A percentile compares a stretch with the other conserved stretches of the same genome.
Conservation (phyloP, 1,284 basidiomycete species). For the Moesziomyces globuligerus region DNA sequence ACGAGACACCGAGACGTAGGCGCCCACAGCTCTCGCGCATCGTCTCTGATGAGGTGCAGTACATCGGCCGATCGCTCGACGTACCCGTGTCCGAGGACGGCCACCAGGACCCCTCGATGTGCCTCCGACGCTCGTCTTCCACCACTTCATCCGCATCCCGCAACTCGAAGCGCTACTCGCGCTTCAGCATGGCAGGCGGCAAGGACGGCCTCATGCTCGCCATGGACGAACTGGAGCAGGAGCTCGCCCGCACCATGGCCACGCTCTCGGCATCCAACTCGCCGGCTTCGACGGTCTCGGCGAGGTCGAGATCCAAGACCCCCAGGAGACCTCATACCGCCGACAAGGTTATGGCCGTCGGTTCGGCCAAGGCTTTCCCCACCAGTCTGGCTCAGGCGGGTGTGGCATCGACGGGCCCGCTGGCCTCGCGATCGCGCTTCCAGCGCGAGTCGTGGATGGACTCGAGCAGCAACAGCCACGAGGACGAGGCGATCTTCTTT, state of each 20-base stretch:
- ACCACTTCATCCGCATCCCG: slow-evolving; percentile 1
- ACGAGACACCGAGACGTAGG: slow-evolving; percentile 12
- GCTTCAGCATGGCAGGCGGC: slow-evolving; percentile 23
- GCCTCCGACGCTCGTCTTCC: slow-evolving; percentile 1
- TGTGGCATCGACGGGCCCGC: background rate
- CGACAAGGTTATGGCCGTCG: slow-evolving; percentile 16
- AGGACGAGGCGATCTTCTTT: slow-evolving; percentile 5
- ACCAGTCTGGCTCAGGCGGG: background rate
- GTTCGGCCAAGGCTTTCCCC: slow-evolving; percentile 2
- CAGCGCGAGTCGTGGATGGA: slow-evolving; percentile 36
- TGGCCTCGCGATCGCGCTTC: slow-evolving; percentile 9
- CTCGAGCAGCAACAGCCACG: slow-evolving; percentile 9
- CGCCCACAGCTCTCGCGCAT: slow-evolving; percentile 13
- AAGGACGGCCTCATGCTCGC: slow-evolving; percentile 40
- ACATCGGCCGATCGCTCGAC: slow-evolving; percentile 37
- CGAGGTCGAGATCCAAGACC: slow-evolving; percentile 2
- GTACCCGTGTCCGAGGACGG: slow-evolving; percentile 31
- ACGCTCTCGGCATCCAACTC: slow-evolving; percentile 25
- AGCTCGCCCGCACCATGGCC: slow-evolving; percentile 37
- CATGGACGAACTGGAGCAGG: slow-evolving; percentile 40
- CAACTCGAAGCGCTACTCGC: slow-evolving; percentile 10
- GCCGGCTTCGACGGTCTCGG: slow-evolving; percentile 13
- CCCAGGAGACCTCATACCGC: slow-evolving; percentile 27
- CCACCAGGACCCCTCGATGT: slow-evolving; percentile 9
- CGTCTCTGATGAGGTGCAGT: slow-evolving; percentile 28